Base-by-base conservation (phyloP, 1,284 basidiomycete species). In the Lignosus rhinocerotis region DNA sequence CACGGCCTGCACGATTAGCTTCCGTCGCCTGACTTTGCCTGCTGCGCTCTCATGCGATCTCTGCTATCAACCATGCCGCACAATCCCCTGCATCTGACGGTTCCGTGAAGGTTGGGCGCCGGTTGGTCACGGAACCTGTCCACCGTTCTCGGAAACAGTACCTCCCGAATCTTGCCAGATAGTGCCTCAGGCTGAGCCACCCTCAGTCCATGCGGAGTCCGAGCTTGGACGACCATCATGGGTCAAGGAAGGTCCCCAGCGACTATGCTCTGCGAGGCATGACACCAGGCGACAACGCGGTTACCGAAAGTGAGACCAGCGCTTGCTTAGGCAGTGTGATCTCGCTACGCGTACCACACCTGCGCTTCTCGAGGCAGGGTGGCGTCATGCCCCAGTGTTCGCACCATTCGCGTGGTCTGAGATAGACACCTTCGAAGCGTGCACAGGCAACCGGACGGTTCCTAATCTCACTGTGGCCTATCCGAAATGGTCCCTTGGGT, bases 11-110 rank as follows among this genome's bases (percentile, higher is more conserved):
- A 38, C 34, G 46, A 36, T 53, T 58, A 34, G 42, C 44, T 52
- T 47, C 52, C 45, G 58, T 59, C 58, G 51, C 56, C 55, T 63
- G 62, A 63, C 58, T 51, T 17, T 53, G 31, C 19, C 47, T 34
- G 55, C 33, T 43, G 51, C 9, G 19, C 17, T n/a, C 17, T 49
- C 48, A 52, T 33, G 31, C 44, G 12, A 42, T 54, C 48, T 34
- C 34, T 30, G 9, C 39, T 50, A 25, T 30, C n/a, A 19, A 32
- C 32, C 38, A 16, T 5, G 39, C 56, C 56, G 41, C 51, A 36
- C 51, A 49, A 50, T 36, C 45, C 52, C 56, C 56, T 51, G 41
- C 19, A 49, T 36, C 39, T 38, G 33, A 25, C 54, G 42, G 34
- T 30, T 46, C 39, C 43, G 43, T 56, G 34, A 56, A 51, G 14